phyloP scores from a whole-genome alignment of 495 filamentous ascomycete species.

The Margaritispora aquatica region DNA sequence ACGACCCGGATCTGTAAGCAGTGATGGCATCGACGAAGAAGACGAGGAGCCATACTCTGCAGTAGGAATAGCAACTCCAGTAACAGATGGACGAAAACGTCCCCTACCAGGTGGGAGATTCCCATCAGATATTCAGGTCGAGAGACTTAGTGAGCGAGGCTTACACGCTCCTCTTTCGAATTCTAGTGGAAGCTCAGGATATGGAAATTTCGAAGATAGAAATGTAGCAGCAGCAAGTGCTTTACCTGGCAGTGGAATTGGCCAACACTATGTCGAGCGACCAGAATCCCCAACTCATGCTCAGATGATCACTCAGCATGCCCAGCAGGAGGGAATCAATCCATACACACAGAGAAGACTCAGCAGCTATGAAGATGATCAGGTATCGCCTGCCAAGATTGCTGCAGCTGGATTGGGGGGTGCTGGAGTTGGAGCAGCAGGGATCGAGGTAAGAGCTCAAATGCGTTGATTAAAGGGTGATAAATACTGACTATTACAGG shows the following conservation, averaged over 20 bases:
- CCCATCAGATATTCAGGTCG: slow-evolving; percentile 77
- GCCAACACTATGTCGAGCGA: slow-evolving; percentile 20
- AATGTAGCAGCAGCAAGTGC: slow-evolving; percentile 47
- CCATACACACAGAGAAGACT: slow-evolving; percentile 35
- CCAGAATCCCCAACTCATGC: slow-evolving; percentile 25
- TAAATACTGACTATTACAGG: neutral
- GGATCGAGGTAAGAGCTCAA: neutral
- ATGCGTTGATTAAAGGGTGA: neutral
- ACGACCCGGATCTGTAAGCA: slow-evolving; percentile 51
- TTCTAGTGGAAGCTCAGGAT: slow-evolving; percentile 68
- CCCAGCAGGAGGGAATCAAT: slow-evolving; percentile 38
- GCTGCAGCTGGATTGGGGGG: slow-evolving; percentile 13
- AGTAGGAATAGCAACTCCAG: slow-evolving; percentile 36
- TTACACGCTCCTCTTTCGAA: slow-evolving; percentile 70
- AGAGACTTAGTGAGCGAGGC: slow-evolving; percentile 48
- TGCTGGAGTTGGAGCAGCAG: slow-evolving; percentile 8
- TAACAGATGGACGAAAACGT: slow-evolving; percentile 48
- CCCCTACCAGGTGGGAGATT: slow-evolving; percentile 84
- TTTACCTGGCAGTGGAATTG: slow-evolving; percentile 42
- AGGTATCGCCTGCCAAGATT: neutral
- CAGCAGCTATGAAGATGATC: neutral
- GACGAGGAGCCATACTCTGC: slow-evolving; percentile 81
- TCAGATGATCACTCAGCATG: slow-evolving; percentile 30
- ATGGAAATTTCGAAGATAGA: slow-evolving; percentile 42
- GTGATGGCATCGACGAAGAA: slow-evolving; percentile 73